These are phyloP conservation scores for Ascochyta fabae DNA, from an alignment of 2,329 filamentous ascomycete genomes.

Conservation along the genomic window DNA sequence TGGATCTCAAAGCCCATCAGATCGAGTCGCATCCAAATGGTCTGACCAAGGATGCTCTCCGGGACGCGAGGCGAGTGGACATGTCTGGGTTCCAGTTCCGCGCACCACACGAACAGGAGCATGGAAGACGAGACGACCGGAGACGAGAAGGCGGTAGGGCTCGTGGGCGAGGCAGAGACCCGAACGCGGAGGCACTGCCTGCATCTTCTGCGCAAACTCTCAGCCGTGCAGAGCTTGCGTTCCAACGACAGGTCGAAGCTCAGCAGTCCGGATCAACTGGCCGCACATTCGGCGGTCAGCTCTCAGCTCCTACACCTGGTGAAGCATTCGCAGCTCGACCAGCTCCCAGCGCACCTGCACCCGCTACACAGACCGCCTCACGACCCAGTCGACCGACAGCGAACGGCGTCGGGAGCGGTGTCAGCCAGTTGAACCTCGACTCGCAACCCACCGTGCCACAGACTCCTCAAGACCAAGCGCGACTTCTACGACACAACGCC, in stretches of 20 bases:
- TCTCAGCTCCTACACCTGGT: conserved; percentile 63
- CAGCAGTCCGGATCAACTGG: conserved; percentile 82
- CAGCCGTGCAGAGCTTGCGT: conserved; percentile 85
- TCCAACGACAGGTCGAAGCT: conserved; percentile 89
- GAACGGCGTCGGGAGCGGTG: conserved; percentile 27
- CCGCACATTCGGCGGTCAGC: conserved; percentile 83
- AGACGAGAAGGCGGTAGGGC: conserved; percentile 56
- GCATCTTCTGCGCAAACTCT: conserved; percentile 79
- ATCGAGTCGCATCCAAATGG: conserved; percentile 80
- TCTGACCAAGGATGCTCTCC: conserved; percentile 79
- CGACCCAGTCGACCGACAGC: conserved; percentile 33
- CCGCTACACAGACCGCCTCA: conserved; percentile 49
- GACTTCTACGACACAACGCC: conserved; percentile 77
- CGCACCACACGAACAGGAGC: conserved; percentile 69
- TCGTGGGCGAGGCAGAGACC: conserved; percentile 77
- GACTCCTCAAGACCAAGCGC: conserved; percentile 80
- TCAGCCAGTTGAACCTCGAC: conserved; percentile 44
- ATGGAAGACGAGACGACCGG: conserved; percentile 55
- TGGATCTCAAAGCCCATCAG: conserved; percentile 94
- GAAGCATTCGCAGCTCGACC: conserved; percentile 57
- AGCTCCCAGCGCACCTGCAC: conserved; percentile 47
- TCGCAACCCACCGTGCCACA: conserved; percentile 34
- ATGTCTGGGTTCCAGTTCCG: conserved; percentile 85
- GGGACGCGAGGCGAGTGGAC: conserved; percentile 85
- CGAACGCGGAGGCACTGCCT: conserved; percentile 81